phyloP scores from a whole-genome alignment of 345 rosid species.

The Rhodamnia rubescens region DNA sequence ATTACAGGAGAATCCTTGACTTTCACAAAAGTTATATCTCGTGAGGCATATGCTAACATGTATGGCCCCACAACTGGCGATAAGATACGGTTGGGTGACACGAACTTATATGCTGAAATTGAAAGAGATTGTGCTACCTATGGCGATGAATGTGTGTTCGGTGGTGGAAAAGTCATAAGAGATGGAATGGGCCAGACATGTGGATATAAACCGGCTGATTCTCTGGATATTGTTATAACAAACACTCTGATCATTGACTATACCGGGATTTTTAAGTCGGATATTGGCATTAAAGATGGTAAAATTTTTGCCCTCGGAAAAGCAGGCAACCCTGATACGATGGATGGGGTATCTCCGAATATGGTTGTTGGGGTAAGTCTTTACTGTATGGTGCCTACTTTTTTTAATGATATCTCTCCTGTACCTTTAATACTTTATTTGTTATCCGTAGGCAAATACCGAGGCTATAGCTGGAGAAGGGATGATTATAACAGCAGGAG shows the following conservation, averaged over 20 bases:
- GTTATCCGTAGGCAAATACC: constrained; percentile 38
- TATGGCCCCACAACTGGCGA: constrained; percentile 97
- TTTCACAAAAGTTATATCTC: constrained; percentile 39
- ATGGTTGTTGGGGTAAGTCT: constrained; percentile 79
- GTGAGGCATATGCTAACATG: constrained; percentile 75
- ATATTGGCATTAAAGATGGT: constrained; percentile 76
- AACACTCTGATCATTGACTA: constrained; percentile 80
- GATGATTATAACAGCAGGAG: constrained; percentile 86
- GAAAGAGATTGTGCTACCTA: constrained; percentile 66
- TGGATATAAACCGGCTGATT: constrained; percentile 29
- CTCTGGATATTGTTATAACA: constrained; percentile 76
- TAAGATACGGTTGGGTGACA: constrained; percentile 78
- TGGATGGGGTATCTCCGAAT: constrained; percentile 44
- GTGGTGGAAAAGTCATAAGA: constrained; percentile 97
- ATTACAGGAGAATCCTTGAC: constrained; percentile 41
- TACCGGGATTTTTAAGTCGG: constrained; percentile 81
- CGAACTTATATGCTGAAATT: constrained; percentile 76
- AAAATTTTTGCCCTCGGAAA: constrained; percentile 59
- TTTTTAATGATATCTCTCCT: background rate
- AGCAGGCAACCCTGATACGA: constrained; percentile 84
- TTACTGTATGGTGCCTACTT: background rate
- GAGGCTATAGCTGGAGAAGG: constrained; percentile 97
- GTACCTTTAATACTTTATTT: background rate
- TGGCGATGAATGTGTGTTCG: constrained; percentile 97
- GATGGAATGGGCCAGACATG: constrained; percentile 96